Evolutionary conservation across 306 rosid genomes (phyloP), one percentile per base, ranked within the genome.

Genomic region (Prunus mongolica): DNA sequence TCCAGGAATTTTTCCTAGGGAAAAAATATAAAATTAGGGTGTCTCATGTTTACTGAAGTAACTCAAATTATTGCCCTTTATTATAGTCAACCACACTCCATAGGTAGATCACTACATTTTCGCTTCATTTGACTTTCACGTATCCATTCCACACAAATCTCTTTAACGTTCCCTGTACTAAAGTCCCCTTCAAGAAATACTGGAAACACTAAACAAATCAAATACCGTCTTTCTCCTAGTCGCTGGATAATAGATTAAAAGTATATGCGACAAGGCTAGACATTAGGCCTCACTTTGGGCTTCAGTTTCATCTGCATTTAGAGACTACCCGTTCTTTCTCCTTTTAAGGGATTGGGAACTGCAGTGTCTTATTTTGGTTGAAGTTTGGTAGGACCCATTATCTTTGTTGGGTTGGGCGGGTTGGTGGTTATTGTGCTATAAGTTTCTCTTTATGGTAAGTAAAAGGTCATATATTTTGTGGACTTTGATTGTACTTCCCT

Each of bases 121-220:
- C 18, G 25, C 20, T 56, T 72, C 45, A 58, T 15, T 45, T 16
- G 34, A 73, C 24, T 4, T 32, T 46, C 57, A 27, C 56, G 13
- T 58, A 16, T 58, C 24, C 38, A 49, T 20, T 57, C 55, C 14
- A 56, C 55, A 56, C 22, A 38, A 56, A 22, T 44, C 56, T 6
- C 44, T 16, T 25, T 41, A 16, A 22, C 22, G 4, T 71, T 56
- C 52, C 55, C 16, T 57, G 41, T 56, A 58, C 20, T 60, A 72
- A 27, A 41, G 44, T 58, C 6, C 68, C 38, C 77, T 44, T 73
- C 68, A 73, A 45, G 14, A 56, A 57, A 38, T 72, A 38, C 67
- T 18, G 27, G 27, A 69, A 51, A 25, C 68, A 16, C 45, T 3
- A 44, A 69, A 69, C 57, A 38, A 38, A 57, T 58, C n/a, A 16